Evolutionary conservation across 441 rosid genomes (phyloP).

Genomic region (Manihot esculenta): DNA sequence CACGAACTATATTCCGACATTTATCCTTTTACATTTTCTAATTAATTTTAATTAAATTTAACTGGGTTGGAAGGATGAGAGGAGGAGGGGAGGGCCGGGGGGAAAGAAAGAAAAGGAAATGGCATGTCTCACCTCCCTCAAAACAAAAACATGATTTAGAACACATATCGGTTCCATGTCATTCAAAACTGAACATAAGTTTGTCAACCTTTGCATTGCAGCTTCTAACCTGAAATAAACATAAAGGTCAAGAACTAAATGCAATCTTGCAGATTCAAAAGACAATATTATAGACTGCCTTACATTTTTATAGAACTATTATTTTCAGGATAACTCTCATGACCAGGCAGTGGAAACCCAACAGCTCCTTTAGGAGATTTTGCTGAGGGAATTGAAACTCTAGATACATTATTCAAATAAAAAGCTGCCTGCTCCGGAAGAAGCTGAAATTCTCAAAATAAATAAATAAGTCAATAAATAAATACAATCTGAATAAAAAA

Average conservation of each 20-base stretch:
- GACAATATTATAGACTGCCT: constrained; percentile 22
- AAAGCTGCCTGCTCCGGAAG: constrained; percentile 98
- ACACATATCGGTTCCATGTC: constrained; percentile 99
- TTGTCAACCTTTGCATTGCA: constrained; percentile 99
- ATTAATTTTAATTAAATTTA: no score
- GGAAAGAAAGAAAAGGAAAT: neutral
- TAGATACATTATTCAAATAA: constrained; percentile 73
- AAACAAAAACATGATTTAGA: constrained; percentile 93
- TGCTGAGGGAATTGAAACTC: constrained; percentile 60
- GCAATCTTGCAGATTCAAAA: constrained; percentile 12
- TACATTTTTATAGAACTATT: constrained; percentile 91
- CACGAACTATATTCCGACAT: no score
- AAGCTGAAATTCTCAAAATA: constrained; percentile 59
- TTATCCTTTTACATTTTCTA: no score
- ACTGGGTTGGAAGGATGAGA: neutral
- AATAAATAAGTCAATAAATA: constrained; percentile 23
- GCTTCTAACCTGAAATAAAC: constrained; percentile 91
- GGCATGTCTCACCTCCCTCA: constrained; percentile 77
- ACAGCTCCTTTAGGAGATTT: constrained; percentile 79
- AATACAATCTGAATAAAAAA: neutral
- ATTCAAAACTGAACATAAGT: constrained; percentile 88
- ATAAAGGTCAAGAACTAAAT: constrained; percentile 20
- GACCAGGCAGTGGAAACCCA: constrained; percentile 89
- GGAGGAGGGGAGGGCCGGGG: neutral
- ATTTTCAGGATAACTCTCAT: constrained; percentile 96